phyloP scores from a whole-genome alignment of 257 asterid genomes.

The Scutellaria barbata region DNA sequence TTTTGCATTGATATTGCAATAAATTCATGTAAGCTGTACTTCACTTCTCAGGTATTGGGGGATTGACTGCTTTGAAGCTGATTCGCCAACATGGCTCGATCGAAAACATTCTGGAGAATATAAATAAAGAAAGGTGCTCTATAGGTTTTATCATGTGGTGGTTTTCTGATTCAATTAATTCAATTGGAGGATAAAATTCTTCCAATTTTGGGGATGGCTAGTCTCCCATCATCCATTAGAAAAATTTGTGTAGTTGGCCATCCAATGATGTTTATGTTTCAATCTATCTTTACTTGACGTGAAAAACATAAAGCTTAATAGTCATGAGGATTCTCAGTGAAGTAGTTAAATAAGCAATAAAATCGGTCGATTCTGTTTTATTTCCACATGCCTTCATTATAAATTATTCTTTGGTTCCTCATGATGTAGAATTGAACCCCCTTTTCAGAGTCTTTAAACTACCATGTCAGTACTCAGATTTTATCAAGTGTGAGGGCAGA shows the following conservation, averaged over 20 bases:
- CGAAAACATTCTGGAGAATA: conserved; percentile 83
- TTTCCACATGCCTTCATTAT: background rate
- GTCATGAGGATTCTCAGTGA: conserved; percentile 9
- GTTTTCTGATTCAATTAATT: conserved; percentile 2
- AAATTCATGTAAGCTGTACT: conserved; percentile 18
- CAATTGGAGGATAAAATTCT: conserved; percentile 5
- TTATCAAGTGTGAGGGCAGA: too few relatives aligned
- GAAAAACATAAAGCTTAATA: conserved; percentile 17
- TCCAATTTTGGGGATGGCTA: background rate
- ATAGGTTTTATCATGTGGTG: conserved; percentile 20
- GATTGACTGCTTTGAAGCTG: conserved; percentile 93
- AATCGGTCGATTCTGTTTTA: background rate
- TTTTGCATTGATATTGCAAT: background rate
- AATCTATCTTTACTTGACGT: conserved; percentile 15
- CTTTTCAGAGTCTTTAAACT: too few relatives aligned
- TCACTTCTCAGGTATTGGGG: conserved; percentile 79
- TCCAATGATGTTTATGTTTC: conserved; percentile 21
- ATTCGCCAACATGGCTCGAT: conserved; percentile 93
- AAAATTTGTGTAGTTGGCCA: background rate
- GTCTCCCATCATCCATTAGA: background rate
- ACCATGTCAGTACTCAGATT: too few relatives aligned
- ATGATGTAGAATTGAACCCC: background rate
- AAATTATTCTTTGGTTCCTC: background rate
- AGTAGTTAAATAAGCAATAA: background rate
- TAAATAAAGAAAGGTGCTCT: conserved; percentile 88